Evolutionary conservation across 108 stramenopile species (phyloP), one percentile per base, ranked within the genome.

Genomic region (Nitzschia palea): DNA sequence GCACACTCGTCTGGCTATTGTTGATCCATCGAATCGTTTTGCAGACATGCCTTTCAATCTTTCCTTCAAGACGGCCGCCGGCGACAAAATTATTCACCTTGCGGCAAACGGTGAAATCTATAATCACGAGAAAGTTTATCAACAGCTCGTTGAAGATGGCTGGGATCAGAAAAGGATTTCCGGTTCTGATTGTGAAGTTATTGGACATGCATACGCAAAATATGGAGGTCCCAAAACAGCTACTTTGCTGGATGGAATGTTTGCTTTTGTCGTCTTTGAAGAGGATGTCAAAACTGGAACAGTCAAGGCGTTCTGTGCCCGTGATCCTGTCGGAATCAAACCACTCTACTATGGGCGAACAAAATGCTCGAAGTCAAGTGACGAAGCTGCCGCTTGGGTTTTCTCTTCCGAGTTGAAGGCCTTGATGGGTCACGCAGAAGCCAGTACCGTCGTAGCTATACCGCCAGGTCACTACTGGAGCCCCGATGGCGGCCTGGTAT

Each of bases 71-170:
- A 48, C 67, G 0, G 60, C 33, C 20, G 18, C 53, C 18, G 71
- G 68, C 20, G 58, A 74, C 23, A 76, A 73, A 25, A 82, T 55
- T 22, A 62, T 80, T 30, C 53, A 77, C 25, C 70, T 88, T 1
- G 87, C 80, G 1, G 88, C 88, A 29, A 90, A 90, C 57, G 89
- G 89, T 37, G 89, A 90, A 66, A 86, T 90, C 60, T 90, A 90
- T 71, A 90, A 86, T 53, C 86, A 87, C 72, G 57, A 77, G 17
- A 27, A 43, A 55, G 62, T 90, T 15, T 85, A 84, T 57, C 37
- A 71, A 14, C 53, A 71, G 4, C 62, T 86, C 20, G 79, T 80
- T 4, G 61, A 79, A 3, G 59, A 81, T 34, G 85, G 83, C 26
- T 86, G 85, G 84, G 53, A 67, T 27, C 50, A 79, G 22, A 29